phyloP scores from a whole-genome alignment of 2,329 filamentous ascomycete species.

The Hypoxylon sp. region DNA sequence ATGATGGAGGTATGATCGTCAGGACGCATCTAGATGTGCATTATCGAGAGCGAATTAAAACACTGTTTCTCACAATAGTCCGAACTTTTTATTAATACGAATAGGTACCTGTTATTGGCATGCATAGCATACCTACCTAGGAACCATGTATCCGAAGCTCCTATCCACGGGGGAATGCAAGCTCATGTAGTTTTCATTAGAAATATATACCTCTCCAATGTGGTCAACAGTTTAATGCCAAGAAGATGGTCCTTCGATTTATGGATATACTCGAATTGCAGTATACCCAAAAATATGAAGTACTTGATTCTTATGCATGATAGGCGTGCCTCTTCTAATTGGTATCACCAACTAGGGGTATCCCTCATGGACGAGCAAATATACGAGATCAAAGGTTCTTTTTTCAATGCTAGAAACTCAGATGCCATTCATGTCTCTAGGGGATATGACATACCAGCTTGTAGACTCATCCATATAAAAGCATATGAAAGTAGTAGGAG shows the following conservation, averaged over 20 bases:
- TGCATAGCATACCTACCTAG: neutral
- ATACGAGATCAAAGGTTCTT: neutral
- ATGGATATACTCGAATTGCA: neutral
- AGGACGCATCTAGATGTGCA: constrained; percentile 15
- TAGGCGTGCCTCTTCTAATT: neutral
- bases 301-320: neutral
- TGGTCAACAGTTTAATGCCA: neutral
- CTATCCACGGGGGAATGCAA: neutral
- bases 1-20: constrained; percentile 13
- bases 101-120: neutral
- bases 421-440: neutral
- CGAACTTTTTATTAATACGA: neutral
- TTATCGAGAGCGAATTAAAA: constrained; percentile 7
- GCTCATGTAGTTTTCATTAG: neutral
- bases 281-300: neutral
- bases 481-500: neutral
- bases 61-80: constrained; percentile 6
- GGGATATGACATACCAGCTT: neutral
- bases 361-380: neutral
- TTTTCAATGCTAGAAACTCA: neutral
- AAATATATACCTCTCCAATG: neutral
- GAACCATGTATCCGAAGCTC: neutral
- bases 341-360: neutral
- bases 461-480: neutral
- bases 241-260: neutral